Percentiles rank a stretch among this genome's conserved stretches.
phyloP scores from a whole-genome alignment of 23 red algal species.

The Agarophyton chilense region DNA sequence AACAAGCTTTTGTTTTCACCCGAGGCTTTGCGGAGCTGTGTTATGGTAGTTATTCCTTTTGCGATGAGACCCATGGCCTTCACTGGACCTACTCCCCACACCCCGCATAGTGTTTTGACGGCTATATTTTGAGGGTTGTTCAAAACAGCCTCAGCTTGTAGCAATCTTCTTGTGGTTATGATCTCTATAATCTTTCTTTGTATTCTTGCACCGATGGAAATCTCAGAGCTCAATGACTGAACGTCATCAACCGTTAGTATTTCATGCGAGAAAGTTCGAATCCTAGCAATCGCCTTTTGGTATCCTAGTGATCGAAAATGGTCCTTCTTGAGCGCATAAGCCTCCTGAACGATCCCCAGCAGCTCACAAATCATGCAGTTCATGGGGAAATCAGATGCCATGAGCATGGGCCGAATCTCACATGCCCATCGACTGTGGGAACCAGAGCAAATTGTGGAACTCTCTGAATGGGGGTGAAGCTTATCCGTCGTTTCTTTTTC shows the following conservation, averaged over 20 bases:
- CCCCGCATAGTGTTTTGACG: slow-evolving; percentile 28
- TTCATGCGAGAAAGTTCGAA: slow-evolving; percentile 32
- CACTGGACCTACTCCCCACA: slow-evolving; percentile 66
- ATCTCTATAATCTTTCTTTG: slow-evolving; percentile 55
- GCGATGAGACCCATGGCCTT: slow-evolving; percentile 55
- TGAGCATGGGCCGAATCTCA: slow-evolving; percentile 35
- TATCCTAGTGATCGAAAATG: slow-evolving; percentile 57
- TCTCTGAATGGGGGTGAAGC: no score
- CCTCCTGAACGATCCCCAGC: slow-evolving; percentile 39
- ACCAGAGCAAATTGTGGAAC: background rate
- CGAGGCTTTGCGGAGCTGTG: slow-evolving; percentile 29
- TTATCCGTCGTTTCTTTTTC: no score
- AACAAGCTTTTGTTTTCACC: slow-evolving; percentile 18
- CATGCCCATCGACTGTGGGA: slow-evolving; percentile 30
- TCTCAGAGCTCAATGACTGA: background rate
- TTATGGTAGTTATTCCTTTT: slow-evolving; percentile 28
- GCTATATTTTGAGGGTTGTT: slow-evolving; percentile 24
- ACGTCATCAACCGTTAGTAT: slow-evolving; percentile 43
- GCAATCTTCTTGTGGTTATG: slow-evolving; percentile 45
- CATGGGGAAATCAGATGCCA: slow-evolving; percentile 25
- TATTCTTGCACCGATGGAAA: slow-evolving; percentile 17
- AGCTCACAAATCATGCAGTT: slow-evolving; percentile 58
- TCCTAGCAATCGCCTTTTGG: slow-evolving; percentile 59
- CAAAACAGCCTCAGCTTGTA: slow-evolving; percentile 48
- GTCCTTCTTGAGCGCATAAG: slow-evolving; percentile 46